phyloP scores from a whole-genome alignment of 805 yeast species.

The Candida arabinofermentans region DNA sequence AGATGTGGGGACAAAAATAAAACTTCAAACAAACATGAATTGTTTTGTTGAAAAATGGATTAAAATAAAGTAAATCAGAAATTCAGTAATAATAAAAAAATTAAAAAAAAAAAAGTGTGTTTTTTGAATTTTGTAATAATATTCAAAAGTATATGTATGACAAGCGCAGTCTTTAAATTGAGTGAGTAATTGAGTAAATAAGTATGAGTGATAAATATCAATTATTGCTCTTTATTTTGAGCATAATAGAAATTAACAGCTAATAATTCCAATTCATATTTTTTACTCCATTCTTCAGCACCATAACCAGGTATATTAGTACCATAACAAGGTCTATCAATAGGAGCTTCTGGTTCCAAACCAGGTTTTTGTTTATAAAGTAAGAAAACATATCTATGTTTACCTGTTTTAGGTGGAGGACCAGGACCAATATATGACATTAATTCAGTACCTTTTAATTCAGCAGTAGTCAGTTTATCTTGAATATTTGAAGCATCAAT shows the following conservation, averaged over 20 bases:
- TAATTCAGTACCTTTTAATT: conserved; percentile 39
- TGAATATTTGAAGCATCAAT: conserved; percentile 20
- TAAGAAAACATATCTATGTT: conserved; percentile 81
- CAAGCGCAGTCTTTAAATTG: no score
- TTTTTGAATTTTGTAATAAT: no score
- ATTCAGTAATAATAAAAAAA: no score
- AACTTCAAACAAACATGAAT: no score
- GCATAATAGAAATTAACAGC: conserved; percentile 84
- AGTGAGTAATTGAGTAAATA: not conserved
- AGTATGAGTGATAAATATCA: not conserved
- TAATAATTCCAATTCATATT: conserved; percentile 58
- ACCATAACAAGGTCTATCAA: conserved; percentile 77
- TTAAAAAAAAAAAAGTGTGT: no score
- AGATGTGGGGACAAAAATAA: no score
- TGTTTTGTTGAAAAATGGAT: no score
- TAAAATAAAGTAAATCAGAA: no score
- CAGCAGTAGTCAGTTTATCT: conserved; percentile 32
- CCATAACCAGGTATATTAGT: conserved; percentile 79
- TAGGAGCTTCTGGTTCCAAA: conserved; percentile 36
- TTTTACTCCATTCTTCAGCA: conserved; percentile 65
- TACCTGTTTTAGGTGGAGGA: conserved; percentile 84
- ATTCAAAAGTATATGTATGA: no score
- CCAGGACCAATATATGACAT: conserved; percentile 75
- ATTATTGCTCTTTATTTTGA: conserved; percentile 42
- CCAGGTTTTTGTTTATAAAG: conserved; percentile 62